Percentiles rank a stretch among this genome's conserved stretches.
Evolutionary conservation across 129 eudicot genomes (phyloP).

Genomic region (Pulicaria dysenterica): DNA sequence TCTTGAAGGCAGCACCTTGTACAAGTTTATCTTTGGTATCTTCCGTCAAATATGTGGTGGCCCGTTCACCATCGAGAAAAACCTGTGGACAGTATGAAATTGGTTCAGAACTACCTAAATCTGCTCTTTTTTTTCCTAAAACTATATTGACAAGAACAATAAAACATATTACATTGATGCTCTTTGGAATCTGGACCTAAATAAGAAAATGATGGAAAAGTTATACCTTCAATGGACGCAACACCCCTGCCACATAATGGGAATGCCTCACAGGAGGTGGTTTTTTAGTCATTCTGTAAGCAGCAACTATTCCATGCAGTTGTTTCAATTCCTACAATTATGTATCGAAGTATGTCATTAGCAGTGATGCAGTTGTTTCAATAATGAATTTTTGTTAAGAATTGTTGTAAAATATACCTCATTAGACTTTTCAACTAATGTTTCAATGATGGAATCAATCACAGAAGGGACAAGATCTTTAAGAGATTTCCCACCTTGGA

Average conservation of each 20-base stretch:
- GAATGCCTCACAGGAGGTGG: slow-evolving; percentile 97
- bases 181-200: no score
- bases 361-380: background rate
- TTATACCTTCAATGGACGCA: slow-evolving; percentile 77
- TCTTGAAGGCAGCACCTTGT: slow-evolving; percentile 61
- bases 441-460: slow-evolving; percentile 59
- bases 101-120: slow-evolving; percentile 1
- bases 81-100: slow-evolving; percentile 37
- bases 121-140: background rate
- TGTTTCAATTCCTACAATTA: slow-evolving; percentile 74
- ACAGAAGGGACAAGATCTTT: slow-evolving; percentile 62
- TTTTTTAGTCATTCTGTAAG: slow-evolving; percentile 89
- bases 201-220: background rate
- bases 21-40: slow-evolving; percentile 58
- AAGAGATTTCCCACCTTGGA: slow-evolving; percentile 71
- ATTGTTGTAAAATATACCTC: slow-evolving; percentile 47
- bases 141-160: background rate
- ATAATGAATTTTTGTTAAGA: background rate
- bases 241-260: slow-evolving; percentile 79
- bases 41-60: slow-evolving; percentile 54
- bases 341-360: slow-evolving; percentile 15
- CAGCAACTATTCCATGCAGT: slow-evolving; percentile 86
- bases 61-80: slow-evolving; percentile 83
- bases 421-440: slow-evolving; percentile 72
- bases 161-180: no score